These are phyloP conservation scores for Penicillium herquei DNA, from an alignment of 495 filamentous ascomycete species.

Conservation along the genomic window DNA sequence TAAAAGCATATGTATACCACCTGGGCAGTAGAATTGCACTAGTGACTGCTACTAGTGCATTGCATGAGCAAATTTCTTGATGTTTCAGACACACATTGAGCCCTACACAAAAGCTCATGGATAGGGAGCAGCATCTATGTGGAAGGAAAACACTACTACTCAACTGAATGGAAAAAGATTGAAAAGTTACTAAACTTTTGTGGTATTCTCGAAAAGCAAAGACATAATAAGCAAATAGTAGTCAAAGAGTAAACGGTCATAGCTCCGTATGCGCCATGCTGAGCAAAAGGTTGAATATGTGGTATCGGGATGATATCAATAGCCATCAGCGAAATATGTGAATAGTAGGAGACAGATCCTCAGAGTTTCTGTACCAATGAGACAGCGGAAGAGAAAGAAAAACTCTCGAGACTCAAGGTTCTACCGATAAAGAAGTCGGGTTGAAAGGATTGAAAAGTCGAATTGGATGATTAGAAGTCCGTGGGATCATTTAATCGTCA, in stretches of 20 bases:
- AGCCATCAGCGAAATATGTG: neutral
- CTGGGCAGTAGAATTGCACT: neutral
- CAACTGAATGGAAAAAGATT: neutral
- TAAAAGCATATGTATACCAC: neutral
- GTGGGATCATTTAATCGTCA: constrained; percentile 58
- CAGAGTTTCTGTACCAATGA: neutral
- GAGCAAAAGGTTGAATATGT: constrained; percentile 12
- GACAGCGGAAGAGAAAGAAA: neutral
- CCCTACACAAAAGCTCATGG: too few species aligned
- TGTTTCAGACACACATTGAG: too few species aligned
- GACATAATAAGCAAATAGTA: constrained; percentile 14
- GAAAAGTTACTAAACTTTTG: constrained; percentile 17
- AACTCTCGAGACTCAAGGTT: too few species aligned
- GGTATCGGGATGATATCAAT: neutral
- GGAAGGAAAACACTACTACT: too few species aligned
- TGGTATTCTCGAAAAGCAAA: constrained; percentile 17
- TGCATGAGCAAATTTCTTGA: neutral
- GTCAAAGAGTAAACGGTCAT: constrained; percentile 10
- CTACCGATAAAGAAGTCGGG: too few species aligned
- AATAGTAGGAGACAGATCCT: neutral
- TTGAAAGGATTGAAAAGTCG: neutral
- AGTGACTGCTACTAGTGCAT: neutral
- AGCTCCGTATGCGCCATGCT: constrained; percentile 33
- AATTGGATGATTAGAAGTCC: neutral
- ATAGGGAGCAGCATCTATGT: neutral